Percentiles rank a stretch among this genome's conserved stretches.
Conservation (phyloP, 2,329 filamentous ascomycete genomes). For the Incumbomyces lentus region DNA sequence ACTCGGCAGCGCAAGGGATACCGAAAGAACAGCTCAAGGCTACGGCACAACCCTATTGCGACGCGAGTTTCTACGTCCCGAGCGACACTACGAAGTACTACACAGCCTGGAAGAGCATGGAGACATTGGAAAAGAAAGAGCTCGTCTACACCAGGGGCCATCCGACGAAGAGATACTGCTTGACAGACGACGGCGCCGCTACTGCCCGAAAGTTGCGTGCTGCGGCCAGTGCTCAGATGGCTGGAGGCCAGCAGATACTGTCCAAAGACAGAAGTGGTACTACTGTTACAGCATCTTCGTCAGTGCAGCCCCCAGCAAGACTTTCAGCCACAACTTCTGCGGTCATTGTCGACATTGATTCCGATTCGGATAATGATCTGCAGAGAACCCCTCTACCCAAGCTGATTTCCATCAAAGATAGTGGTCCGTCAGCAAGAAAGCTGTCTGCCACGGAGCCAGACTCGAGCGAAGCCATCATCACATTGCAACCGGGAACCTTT, state of each 20-base stretch:
- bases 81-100: slow-evolving; percentile 59
- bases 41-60: slow-evolving; percentile 59
- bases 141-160: slow-evolving; percentile 61
- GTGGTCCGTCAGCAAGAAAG: slow-evolving; percentile 1
- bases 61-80: slow-evolving; percentile 61
- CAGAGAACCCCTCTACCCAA: slow-evolving; percentile 1
- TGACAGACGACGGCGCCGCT: slow-evolving; percentile 72
- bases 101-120: slow-evolving; percentile 77
- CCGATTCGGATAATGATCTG: background rate
- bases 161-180: slow-evolving; percentile 55
- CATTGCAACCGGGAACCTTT: slow-evolving; percentile 57
- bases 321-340: background rate
- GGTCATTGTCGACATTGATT: background rate
- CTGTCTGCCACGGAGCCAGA: background rate
- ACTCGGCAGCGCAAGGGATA: slow-evolving; percentile 47
- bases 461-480: slow-evolving; percentile 35
- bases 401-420: slow-evolving; percentile 5
- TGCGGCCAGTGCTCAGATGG: background rate
- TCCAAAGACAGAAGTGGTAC: background rate
- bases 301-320: background rate
- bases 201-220: slow-evolving; percentile 45
- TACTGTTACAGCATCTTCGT: background rate
- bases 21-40: slow-evolving; percentile 60
- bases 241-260: background rate
- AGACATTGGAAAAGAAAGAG: slow-evolving; percentile 62